Base-by-base conservation (phyloP, 768 basidiomycete genomes). In the Mycena capillaripes region DNA sequence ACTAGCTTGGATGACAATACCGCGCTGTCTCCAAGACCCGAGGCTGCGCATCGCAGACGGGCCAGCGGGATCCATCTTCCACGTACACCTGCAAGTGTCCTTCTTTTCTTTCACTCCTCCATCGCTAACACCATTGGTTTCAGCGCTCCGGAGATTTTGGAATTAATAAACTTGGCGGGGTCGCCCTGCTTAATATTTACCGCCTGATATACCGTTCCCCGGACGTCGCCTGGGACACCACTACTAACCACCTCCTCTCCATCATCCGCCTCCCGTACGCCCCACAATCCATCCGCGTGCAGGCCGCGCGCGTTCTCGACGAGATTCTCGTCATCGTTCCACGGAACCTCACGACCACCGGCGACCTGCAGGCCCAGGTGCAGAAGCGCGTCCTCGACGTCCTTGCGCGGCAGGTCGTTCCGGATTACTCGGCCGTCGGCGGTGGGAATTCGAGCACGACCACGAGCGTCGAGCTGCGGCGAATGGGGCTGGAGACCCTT, bases 101-200 rank as follows among this genome's bases (percentile, higher is more conserved):
- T 44, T 42, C 25, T 25, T 50, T 25, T n/a, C 23, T 48, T 48
- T 63, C 0, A 38, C 0, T 25, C 34, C n/a, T 57, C 38, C 25
- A 71, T 60, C 25, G 30, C 68, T 64, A 38, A 55, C 21, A 2
- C 32, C 34, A n/a, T 74, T 29, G 27, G 14, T 34, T 57, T 27
- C 70, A 96, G 94, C 89, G 94, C n/a, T 89, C 93, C 0, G 95
- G 95, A 0, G 97, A 99, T 73, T 99, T 98, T 83, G 95, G 96
- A n/a, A 92, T 98, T 67, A 89, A 89, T 70, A 95, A 95, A 78
- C 84, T 98, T 27, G 94, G 96, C 11, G 89, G 90, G 1, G 92
- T 97, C 12, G 88, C 93, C 0, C 86, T 91, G 75, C 86, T 95
- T 63, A 99, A 98, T 78, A 92, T 98, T 29, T 91, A 95, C 78